Evolutionary conservation across 2,329 filamentous ascomycete species (phyloP).

Genomic region (Chaetomium olivaceum): DNA sequence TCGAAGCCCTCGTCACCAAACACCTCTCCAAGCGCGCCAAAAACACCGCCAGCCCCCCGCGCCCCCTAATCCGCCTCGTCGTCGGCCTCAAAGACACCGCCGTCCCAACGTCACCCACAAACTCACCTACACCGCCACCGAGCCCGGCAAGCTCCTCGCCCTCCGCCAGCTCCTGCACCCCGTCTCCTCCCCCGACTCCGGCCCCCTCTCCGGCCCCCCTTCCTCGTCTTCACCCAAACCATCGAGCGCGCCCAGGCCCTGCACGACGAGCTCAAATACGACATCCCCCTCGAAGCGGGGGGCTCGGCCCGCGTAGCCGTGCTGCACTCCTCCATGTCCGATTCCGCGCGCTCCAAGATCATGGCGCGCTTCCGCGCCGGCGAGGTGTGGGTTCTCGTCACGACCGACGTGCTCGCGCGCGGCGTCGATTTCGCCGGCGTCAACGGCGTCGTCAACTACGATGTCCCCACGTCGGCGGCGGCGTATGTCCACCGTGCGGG

Average conservation of each 20-base stretch:
- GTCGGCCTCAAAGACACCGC: slow-evolving; percentile 97
- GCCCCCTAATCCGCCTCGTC: slow-evolving; percentile 75
- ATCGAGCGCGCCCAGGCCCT: slow-evolving; percentile 87
- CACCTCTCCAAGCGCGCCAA: slow-evolving; percentile 62
- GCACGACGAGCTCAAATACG: slow-evolving; percentile 87
- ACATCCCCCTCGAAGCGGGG: slow-evolving; percentile 86
- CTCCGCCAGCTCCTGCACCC: slow-evolving; percentile 88
- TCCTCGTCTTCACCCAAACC: slow-evolving; percentile 94
- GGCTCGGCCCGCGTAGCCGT: slow-evolving; percentile 83
- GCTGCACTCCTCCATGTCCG: slow-evolving; percentile 82
- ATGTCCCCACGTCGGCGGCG: slow-evolving; percentile 87
- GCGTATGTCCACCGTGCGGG: slow-evolving; percentile 93
- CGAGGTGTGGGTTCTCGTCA: slow-evolving; percentile 95
- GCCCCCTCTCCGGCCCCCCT: slow-evolving; percentile 75
- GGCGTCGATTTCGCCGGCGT: slow-evolving; percentile 94
- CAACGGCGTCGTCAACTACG: slow-evolving; percentile 96
- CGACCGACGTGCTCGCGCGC: slow-evolving; percentile 87
- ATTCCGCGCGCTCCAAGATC: slow-evolving; percentile 71
- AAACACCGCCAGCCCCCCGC: slow-evolving; percentile 46
- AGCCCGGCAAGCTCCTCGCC: slow-evolving; percentile 89
- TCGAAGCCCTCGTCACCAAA: slow-evolving; percentile 75
- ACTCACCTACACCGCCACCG: slow-evolving; percentile 86
- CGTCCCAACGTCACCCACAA: slow-evolving; percentile 86
- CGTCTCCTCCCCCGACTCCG: slow-evolving; percentile 55
- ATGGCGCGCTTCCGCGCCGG: slow-evolving; percentile 89